Base-by-base conservation (phyloP, 169 alveolate genomes). In the Cryptosporidium bovis region DNA sequence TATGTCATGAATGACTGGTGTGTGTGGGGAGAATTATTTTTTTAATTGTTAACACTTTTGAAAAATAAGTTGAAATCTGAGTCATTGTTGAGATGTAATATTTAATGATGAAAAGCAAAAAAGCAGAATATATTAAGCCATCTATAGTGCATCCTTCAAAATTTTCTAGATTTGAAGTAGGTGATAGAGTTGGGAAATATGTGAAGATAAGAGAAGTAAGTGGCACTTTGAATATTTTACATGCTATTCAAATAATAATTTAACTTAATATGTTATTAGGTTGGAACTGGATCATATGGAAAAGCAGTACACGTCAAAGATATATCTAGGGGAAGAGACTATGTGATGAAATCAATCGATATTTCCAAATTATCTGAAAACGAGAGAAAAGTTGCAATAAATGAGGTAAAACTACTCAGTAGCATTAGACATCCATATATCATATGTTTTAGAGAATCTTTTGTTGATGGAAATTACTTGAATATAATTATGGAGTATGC, bases 401-500 rank as follows among this genome's bases (percentile, higher is more conserved):
- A 94, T 85, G 95, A 94, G 83, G 94, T 94, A 15, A 89, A 94
- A 82, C 92, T 94, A 16, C 44, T 94, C 53, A 95, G 95, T 62
- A 92, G 95, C 58, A 92, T 92, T 34, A 53, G 87, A 60, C 87
- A 77, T 53, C 97, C 97, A 2, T 94, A 93, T 91, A 95, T 95
- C 33, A 96, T 95, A 3, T 92, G 94, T 82, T 95, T 95, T 83
- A 92, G 93, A 67, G 97, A 94, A 60, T 93, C 97, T 60, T 95
- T 93, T 83, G 93, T 94, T 62, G 97, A 95, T 62, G 96, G 94
- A 46, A 92, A 92, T 18, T 90, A 92, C 8, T 91, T 96, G 33
- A 92, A 94, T 82, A 96, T 96, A 12, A 92, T 96, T 0, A 96
- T 96, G 94, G 96, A 96, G 36, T 96, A 94, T 82, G 97, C 98